Conservation (phyloP, 768 basidiomycete species). For the Tulasnella sp. region DNA sequence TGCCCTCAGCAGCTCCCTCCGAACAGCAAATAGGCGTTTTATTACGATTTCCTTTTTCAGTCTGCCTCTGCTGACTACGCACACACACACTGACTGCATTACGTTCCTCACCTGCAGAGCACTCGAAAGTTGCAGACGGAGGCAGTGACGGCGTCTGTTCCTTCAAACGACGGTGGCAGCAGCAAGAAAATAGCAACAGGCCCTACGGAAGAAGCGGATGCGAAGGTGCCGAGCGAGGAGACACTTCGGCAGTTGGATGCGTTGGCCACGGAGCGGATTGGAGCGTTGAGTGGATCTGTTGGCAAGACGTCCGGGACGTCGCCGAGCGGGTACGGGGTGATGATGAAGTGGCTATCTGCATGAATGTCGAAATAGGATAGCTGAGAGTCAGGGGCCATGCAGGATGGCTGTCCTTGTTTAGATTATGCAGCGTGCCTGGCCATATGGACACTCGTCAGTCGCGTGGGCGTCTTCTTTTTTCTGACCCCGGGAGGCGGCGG, state of each 20-base stretch:
- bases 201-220: constrained; percentile 41
- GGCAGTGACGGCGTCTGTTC: constrained; percentile 34
- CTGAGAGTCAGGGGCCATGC: neutral
- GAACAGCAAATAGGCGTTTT: neutral
- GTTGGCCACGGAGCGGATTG: constrained; percentile 66
- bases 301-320: neutral
- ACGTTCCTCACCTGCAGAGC: constrained; percentile 32
- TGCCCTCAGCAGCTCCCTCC: constrained; percentile 44
- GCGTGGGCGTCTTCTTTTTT: neutral
- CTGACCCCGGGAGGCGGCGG: neutral
- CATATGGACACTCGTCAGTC: constrained; percentile 1
- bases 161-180: neutral
- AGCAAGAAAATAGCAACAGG: neutral
- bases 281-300: constrained; percentile 36
- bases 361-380: neutral
- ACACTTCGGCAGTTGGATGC: constrained; percentile 60
- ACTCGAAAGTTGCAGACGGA: constrained; percentile 42
- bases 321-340: neutral
- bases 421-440: neutral
- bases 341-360: constrained; percentile 1
- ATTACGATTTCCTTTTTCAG: neutral
- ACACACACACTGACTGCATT: neutral
- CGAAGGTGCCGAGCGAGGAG: constrained; percentile 48
- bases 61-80: neutral
- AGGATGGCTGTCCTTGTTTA: neutral